phyloP scores from a whole-genome alignment of 2,329 filamentous ascomycete species.

The Beauveria bassiana region DNA sequence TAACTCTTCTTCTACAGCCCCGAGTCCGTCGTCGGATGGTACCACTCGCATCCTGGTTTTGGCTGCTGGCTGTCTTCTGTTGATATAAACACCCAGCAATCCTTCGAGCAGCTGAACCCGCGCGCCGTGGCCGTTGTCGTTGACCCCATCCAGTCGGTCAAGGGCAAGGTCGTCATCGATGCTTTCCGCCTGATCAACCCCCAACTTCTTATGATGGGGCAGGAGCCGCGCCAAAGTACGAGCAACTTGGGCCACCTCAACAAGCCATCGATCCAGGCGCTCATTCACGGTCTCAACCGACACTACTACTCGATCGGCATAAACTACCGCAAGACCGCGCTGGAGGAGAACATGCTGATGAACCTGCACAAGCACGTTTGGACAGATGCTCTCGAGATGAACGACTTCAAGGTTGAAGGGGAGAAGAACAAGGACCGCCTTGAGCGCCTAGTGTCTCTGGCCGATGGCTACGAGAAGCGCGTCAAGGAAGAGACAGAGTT shows the following conservation, averaged over 20 bases:
- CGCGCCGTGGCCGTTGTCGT: conserved; percentile 96
- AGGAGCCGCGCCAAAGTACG: conserved; percentile 95
- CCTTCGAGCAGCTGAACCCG: conserved; percentile 97
- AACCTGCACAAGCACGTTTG: conserved; percentile 99
- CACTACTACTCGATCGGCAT: conserved; percentile 99
- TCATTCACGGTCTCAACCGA: conserved; percentile 95
- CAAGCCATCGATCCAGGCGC: conserved; percentile 98
- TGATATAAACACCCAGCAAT: conserved; percentile 99
- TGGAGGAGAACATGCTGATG: conserved; percentile 99
- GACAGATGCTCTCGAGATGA: conserved; percentile 96
- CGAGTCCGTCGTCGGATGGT: conserved; percentile 97
- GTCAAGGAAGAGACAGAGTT: conserved; percentile 98
- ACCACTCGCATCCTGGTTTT: conserved; percentile 98
- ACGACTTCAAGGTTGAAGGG: conserved; percentile 82
- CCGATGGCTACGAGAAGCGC: conserved; percentile 96
- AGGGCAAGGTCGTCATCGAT: conserved; percentile 98
- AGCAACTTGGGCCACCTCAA: conserved; percentile 97
- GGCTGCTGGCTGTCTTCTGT: conserved; percentile 98
- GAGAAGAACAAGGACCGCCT: conserved; percentile 80
- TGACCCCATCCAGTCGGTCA: conserved; percentile 97
- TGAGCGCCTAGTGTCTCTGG: conserved; percentile 77
- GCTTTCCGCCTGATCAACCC: conserved; percentile 98
- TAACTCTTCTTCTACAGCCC: conserved; percentile 48
- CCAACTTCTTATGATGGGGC: conserved; percentile 93
- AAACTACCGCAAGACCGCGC: conserved; percentile 92